Evolutionary conservation across 2,329 filamentous ascomycete species (phyloP).

Genomic region (Diplodia mutila): DNA sequence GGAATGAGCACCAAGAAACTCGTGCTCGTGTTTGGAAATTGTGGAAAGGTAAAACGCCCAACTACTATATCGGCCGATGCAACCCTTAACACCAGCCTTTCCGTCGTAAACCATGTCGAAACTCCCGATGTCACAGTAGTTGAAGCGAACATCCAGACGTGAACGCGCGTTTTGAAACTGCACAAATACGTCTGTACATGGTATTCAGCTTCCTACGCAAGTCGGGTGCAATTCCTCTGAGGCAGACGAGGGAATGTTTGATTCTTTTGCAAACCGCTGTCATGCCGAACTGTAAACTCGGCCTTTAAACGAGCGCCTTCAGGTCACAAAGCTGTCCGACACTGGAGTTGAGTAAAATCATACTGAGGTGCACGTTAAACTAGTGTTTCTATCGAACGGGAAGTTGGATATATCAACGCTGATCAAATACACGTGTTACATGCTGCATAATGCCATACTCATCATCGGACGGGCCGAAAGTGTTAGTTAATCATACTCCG

Average conservation of each 20-base stretch:
- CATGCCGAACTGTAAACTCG: background rate
- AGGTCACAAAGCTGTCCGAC: too few relatives aligned
- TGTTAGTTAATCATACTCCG: background rate
- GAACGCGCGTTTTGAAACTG: too few relatives aligned
- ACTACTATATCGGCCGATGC: background rate
- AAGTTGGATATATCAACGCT: background rate
- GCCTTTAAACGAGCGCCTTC: background rate
- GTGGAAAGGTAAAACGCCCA: background rate
- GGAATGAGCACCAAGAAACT: background rate
- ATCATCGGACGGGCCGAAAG: background rate
- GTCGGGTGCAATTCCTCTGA: too few relatives aligned
- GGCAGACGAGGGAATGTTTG: too few relatives aligned
- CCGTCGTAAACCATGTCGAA: background rate
- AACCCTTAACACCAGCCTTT: background rate
- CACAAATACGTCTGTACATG: too few relatives aligned
- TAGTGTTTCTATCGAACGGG: background rate
- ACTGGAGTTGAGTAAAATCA: too few relatives aligned
- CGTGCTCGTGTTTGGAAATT: conserved; percentile 20
- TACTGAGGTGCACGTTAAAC: background rate
- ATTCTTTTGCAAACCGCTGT: too few relatives aligned
- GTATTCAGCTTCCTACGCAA: too few relatives aligned
- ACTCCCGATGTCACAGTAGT: too few relatives aligned
- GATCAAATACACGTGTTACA: background rate
- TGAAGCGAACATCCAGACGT: too few relatives aligned
- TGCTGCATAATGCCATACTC: background rate